A percentile compares a stretch with the other conserved stretches of the same genome.
phyloP scores from a whole-genome alignment of 805 yeast genomes.

The Torulaspora gathmanii region DNA sequence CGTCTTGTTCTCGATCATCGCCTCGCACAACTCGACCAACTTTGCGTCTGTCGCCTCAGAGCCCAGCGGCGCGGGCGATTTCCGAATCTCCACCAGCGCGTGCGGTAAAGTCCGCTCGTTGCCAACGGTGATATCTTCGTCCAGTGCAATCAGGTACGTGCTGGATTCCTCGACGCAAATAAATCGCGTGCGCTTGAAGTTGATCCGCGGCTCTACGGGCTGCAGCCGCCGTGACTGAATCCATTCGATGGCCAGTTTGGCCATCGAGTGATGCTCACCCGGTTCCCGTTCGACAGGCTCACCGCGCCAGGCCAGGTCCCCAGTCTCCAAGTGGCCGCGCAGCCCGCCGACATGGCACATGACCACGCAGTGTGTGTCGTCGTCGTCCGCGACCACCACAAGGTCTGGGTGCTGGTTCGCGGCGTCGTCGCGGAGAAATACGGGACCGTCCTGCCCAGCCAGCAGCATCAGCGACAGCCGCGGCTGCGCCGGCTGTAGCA shows the following conservation, averaged over 20 bases:
- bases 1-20: constrained; percentile 21
- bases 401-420: constrained; percentile 25
- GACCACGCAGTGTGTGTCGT: constrained; percentile 15
- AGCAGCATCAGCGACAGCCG: constrained; percentile 3
- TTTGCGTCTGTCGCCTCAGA: neutral
- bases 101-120: constrained; percentile 16
- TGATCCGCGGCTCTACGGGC: constrained; percentile 12
- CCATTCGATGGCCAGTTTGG: constrained; percentile 31
- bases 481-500: constrained; percentile 7
- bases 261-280: constrained; percentile 9
- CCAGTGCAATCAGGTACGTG: constrained; percentile 24
- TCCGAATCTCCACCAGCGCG: constrained; percentile 22
- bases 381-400: constrained; percentile 13
- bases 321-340: constrained; percentile 27
- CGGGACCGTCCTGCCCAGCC: constrained; percentile 2
- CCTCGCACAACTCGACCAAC: constrained; percentile 9
- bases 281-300: neutral
- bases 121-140: constrained; percentile 23
- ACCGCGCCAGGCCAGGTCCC: constrained; percentile 7
- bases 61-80: neutral
- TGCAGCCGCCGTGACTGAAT: constrained; percentile 21
- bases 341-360: constrained; percentile 35
- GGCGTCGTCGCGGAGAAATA: constrained; percentile 5
- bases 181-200: constrained; percentile 30
- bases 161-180: constrained; percentile 12